phyloP scores from a whole-genome alignment of 73 alveolate species.

The Paramecium sexaurelia region DNA sequence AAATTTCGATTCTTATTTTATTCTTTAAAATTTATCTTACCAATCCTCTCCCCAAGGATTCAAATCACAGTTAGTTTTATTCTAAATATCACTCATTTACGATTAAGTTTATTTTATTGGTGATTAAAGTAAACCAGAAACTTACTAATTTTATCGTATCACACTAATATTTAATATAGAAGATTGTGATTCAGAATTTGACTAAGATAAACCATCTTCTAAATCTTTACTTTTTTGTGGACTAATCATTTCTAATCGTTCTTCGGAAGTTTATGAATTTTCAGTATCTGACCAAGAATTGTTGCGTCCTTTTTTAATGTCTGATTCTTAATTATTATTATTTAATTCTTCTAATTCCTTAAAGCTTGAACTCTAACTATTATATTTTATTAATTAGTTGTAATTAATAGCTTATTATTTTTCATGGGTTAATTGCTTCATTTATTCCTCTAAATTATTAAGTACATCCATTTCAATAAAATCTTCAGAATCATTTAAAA shows the following conservation, averaged over 20 bases:
- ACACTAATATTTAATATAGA: slow-evolving; percentile 72
- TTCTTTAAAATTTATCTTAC: slow-evolving; percentile 73
- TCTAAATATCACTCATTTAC: background rate
- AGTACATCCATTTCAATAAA: background rate
- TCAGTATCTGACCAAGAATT: slow-evolving; percentile 39
- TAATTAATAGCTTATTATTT: background rate
- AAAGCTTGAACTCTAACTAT: slow-evolving; percentile 28
- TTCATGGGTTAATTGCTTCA: slow-evolving; percentile 41
- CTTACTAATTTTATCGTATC: background rate
- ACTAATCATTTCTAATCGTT: slow-evolving; percentile 52
- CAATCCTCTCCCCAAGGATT: slow-evolving; percentile 92
- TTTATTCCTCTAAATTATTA: background rate
- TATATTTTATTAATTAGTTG: background rate
- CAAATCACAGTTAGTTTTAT: background rate
- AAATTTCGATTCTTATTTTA: slow-evolving; percentile 77
- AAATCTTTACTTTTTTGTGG: background rate
- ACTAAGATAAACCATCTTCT: background rate
- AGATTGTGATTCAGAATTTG: background rate
- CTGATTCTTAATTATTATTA: background rate
- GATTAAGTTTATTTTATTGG: background rate
- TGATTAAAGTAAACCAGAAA: background rate
- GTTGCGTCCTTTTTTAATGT: background rate
- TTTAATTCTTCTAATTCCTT: background rate
- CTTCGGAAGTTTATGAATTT: background rate
- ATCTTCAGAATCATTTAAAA: background rate